A percentile compares a stretch with the other conserved stretches of the same genome.
Conservation (phyloP, 2,329 filamentous ascomycete genomes). For the Penicillium sp. region DNA sequence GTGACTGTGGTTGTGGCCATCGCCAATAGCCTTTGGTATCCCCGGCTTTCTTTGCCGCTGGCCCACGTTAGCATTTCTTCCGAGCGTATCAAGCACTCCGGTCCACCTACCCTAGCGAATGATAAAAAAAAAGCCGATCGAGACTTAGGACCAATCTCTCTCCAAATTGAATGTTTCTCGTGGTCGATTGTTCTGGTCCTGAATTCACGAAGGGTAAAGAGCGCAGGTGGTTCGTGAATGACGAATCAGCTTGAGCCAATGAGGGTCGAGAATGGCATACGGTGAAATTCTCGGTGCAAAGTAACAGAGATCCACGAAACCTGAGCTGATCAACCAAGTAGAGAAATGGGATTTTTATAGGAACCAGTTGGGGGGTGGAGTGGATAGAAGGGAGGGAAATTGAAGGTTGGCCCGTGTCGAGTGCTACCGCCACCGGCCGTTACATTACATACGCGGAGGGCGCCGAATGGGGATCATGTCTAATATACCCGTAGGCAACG, state of each 20-base stretch:
- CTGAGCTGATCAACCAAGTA: neutral
- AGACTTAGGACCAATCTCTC: neutral
- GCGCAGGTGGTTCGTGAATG: slow-evolving; percentile 20
- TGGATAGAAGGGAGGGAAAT: neutral
- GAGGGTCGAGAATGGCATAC: slow-evolving; percentile 23
- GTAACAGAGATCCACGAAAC: neutral
- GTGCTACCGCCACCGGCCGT: slow-evolving; percentile 10
- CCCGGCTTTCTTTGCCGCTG: neutral
- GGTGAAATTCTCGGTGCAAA: neutral
- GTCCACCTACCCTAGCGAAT: neutral
- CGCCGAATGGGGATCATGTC: neutral
- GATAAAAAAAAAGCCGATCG: neutral
- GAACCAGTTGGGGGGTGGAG: neutral
- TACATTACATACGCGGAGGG: slow-evolving; percentile 7
- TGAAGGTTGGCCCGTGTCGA: neutral
- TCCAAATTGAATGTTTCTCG: neutral
- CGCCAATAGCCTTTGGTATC: slow-evolving; percentile 8
- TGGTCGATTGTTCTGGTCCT: neutral
- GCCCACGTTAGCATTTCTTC: neutral
- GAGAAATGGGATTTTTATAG: neutral
- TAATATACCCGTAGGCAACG: neutral
- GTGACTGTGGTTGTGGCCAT: slow-evolving; percentile 45
- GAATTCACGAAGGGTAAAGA: neutral
- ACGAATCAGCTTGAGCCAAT: slow-evolving; percentile 33
- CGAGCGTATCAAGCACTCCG: neutral